Base-by-base conservation (phyloP, 2,329 filamentous ascomycete genomes). In the Fusarium sambucinum region DNA sequence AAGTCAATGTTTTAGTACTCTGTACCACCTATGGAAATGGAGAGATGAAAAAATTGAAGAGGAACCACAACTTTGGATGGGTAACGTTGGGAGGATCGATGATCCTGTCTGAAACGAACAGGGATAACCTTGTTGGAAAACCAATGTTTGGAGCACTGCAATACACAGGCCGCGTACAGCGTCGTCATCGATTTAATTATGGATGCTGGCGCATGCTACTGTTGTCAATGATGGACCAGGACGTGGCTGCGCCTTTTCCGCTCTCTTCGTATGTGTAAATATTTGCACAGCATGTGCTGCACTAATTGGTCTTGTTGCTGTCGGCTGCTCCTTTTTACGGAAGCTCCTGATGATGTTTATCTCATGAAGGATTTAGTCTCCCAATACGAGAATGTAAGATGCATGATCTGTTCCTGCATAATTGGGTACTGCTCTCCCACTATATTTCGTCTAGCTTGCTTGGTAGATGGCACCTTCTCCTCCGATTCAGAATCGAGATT, bases 161-260 rank as follows among this genome's bases (percentile, higher is more conserved):
- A 63, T 52, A 48, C 50, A 50, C 11, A 54, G 66, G 66, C 66
- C 66, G 46, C 62, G 66, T 70, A 45, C 29, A 63, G 42, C 63
- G 55, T 69, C 67, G 67, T 69, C 67, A 69, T 69, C 44, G 58
- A 67, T 56, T 46, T 54, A 59, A 57, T 64, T 50, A 51, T 55
- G 29, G 54, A 30, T 59, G 37, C 40, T 61, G 40, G 53, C 53
- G 29, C 56, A 21, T 59, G 41, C 37, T 27, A 32, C 38, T 19
- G 21, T 14, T 33, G 27, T 27, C 27, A 5, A 27, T 9, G 44
- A 38, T 45, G n/a, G 27, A 19, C 19, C n/a, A 35, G 21, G 37
- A n/a, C n/a, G 23, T 40, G 47, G 33, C 47, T 38, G 33, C 27
- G 33, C 19, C 13, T 25, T 21, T 21, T 21, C 23, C 23, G n/a